phyloP scores from a whole-genome alignment of 1,284 basidiomycete species.

The Trichosporon ovoides region DNA sequence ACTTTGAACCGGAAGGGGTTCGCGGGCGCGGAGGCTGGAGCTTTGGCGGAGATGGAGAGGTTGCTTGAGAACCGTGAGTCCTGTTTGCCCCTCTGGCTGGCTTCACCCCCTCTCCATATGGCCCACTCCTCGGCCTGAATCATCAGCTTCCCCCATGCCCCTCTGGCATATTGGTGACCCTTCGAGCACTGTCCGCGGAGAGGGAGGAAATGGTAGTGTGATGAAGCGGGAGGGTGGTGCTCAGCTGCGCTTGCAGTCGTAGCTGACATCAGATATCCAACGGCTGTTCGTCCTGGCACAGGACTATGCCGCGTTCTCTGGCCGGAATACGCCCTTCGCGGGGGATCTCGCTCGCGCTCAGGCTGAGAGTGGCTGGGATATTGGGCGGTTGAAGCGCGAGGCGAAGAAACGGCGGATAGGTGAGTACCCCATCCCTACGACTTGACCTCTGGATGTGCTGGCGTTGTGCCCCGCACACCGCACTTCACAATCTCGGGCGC shows the following conservation, averaged over 20 bases:
- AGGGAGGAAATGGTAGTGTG: neutral
- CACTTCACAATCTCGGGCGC: too few relatives aligned
- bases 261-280: conserved; percentile 33
- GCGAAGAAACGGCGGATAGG: conserved; percentile 27
- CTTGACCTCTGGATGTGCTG: too few relatives aligned
- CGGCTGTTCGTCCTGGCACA: conserved; percentile 28
- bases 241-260: too few relatives aligned
- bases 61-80: conserved; percentile 42
- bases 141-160: too few relatives aligned
- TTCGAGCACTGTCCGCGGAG: too few relatives aligned
- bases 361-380: conserved; percentile 22
- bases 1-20: conserved; percentile 33
- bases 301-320: conserved; percentile 31
- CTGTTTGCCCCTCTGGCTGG: too few relatives aligned
- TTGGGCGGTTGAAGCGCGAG: conserved; percentile 24
- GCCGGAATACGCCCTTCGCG: conserved; percentile 25
- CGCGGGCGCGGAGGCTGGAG: conserved; percentile 41
- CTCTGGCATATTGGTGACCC: too few relatives aligned
- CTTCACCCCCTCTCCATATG: too few relatives aligned
- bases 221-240: too few relatives aligned
- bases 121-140: too few relatives aligned
- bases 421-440: too few relatives aligned
- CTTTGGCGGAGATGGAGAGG: conserved; percentile 39
- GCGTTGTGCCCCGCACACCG: too few relatives aligned
- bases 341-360: conserved; percentile 32